Conservation (phyloP, 352 stramenopile genomes). For the Phytophthora niederhauseri region DNA sequence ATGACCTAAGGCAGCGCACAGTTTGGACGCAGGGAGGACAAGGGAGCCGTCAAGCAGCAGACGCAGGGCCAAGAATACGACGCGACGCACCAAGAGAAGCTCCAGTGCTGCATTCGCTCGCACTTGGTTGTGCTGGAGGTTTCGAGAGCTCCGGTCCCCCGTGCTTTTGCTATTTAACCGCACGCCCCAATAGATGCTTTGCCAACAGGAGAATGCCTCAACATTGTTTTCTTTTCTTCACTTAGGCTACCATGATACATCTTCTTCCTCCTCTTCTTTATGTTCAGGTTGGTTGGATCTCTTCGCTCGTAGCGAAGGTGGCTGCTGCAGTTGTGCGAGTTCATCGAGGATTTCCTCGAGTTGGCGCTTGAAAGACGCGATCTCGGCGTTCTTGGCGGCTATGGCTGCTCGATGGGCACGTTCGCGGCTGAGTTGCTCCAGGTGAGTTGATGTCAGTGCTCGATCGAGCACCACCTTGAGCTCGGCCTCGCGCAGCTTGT, state of each 20-base stretch:
- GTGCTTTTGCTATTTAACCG: slow-evolving; percentile 54
- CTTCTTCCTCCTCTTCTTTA: slow-evolving; percentile 8
- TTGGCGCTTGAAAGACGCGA: slow-evolving; percentile 76
- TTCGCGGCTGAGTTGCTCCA: slow-evolving; percentile 68
- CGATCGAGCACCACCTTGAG: slow-evolving; percentile 75
- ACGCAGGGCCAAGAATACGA: slow-evolving; percentile 7
- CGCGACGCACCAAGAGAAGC: background rate
- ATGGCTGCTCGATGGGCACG: slow-evolving; percentile 63
- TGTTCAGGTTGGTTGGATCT: slow-evolving; percentile 9
- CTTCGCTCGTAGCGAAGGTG: slow-evolving; percentile 15
- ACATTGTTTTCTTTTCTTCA: background rate
- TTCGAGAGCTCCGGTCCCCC: slow-evolving; percentile 26
- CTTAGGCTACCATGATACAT: slow-evolving; percentile 13
- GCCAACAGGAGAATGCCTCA: slow-evolving; percentile 20
- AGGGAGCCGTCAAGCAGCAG: slow-evolving; percentile 12
- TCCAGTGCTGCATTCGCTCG: background rate
- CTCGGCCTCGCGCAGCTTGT: slow-evolving; percentile 75
- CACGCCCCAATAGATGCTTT: slow-evolving; percentile 49
- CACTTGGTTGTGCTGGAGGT: slow-evolving; percentile 16
- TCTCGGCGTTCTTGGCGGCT: slow-evolving; percentile 79
- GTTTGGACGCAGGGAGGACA: slow-evolving; percentile 26
- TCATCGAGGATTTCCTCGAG: slow-evolving; percentile 72
- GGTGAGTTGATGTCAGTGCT: slow-evolving; percentile 62
- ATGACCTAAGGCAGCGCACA: slow-evolving; percentile 78
- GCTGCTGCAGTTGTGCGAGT: slow-evolving; percentile 47